Evolutionary conservation across 1,284 basidiomycete genomes (phyloP).

Genomic region (Lignosus rhinocerotis): DNA sequence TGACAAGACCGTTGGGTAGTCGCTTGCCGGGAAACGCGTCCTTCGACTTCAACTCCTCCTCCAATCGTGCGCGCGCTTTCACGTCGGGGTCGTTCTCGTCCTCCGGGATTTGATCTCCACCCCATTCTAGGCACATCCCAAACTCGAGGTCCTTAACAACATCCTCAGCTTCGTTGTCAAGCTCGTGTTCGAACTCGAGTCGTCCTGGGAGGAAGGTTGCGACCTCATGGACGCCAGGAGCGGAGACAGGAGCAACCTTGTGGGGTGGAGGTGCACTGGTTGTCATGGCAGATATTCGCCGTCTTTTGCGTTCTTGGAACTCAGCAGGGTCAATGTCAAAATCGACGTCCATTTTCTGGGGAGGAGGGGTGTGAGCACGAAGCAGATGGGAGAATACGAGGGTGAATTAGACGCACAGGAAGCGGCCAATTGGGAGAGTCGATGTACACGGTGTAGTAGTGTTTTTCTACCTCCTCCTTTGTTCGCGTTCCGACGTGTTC

Average conservation of each 20-base stretch:
- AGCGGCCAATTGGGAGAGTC: constrained; percentile 77
- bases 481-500: constrained; percentile 95
- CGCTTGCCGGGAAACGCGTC: constrained; percentile 38
- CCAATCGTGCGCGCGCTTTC: constrained; percentile 63
- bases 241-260: constrained; percentile 85
- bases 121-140: constrained; percentile 82
- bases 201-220: constrained; percentile 94
- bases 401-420: constrained; percentile 53
- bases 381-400: constrained; percentile 9
- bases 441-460: constrained; percentile 87
- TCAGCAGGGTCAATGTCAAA: constrained; percentile 79
- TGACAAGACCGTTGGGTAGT: constrained; percentile 32
- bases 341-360: constrained; percentile 62
- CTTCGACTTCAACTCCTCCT: constrained; percentile 56
- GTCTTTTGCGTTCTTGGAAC: constrained; percentile 86
- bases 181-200: constrained; percentile 95
- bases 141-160: constrained; percentile 97
- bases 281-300: constrained; percentile 76
- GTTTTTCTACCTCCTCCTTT: constrained; percentile 91
- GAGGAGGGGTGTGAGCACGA: neutral
- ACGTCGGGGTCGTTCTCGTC: constrained; percentile 75
- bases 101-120: constrained; percentile 81
- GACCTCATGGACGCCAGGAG: constrained; percentile 93
- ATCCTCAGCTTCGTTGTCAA: constrained; percentile 96
- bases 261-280: constrained; percentile 51